These are phyloP conservation scores for Gossypium raimondii DNA, from an alignment of 345 rosid genomes.

Conservation along the genomic window DNA sequence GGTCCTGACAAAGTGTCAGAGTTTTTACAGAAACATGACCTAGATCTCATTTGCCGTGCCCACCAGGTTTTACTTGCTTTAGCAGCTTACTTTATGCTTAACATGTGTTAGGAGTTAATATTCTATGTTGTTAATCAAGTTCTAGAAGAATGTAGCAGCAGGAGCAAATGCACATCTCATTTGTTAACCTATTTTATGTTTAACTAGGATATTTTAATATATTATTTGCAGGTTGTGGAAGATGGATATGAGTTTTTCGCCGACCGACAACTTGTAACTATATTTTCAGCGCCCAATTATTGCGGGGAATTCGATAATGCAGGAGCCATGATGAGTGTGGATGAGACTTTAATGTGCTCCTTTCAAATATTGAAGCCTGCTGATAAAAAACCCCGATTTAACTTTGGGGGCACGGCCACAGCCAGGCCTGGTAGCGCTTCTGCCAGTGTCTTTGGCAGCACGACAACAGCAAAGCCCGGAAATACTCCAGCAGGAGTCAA, in stretches of 20 bases:
- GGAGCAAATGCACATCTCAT: background rate
- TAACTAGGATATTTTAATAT: background rate
- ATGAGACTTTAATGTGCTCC: constrained; percentile 72
- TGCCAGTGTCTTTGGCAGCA: background rate
- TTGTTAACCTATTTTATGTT: background rate
- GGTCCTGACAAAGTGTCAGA: constrained; percentile 44
- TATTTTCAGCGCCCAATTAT: constrained; percentile 84
- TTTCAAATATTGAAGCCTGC: constrained; percentile 82
- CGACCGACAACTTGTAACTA: constrained; percentile 71
- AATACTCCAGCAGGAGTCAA: background rate
- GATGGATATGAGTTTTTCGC: constrained; percentile 32
- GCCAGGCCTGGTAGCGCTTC: background rate
- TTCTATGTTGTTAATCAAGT: background rate
- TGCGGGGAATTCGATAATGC: constrained; percentile 86
- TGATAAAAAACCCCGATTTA: constrained; percentile 24
- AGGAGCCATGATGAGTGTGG: constrained; percentile 66
- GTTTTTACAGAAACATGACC: constrained; percentile 45
- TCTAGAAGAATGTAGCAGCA: constrained; percentile 6
- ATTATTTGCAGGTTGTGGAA: background rate
- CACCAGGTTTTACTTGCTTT: constrained; percentile 59
- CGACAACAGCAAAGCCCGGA: background rate
- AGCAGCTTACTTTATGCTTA: background rate
- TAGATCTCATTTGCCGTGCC: constrained; percentile 85
- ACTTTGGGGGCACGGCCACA: constrained; percentile 35
- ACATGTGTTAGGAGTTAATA: background rate